Base-by-base conservation (phyloP, 2,329 filamentous ascomycete species). In the Metarhizium humberi region DNA sequence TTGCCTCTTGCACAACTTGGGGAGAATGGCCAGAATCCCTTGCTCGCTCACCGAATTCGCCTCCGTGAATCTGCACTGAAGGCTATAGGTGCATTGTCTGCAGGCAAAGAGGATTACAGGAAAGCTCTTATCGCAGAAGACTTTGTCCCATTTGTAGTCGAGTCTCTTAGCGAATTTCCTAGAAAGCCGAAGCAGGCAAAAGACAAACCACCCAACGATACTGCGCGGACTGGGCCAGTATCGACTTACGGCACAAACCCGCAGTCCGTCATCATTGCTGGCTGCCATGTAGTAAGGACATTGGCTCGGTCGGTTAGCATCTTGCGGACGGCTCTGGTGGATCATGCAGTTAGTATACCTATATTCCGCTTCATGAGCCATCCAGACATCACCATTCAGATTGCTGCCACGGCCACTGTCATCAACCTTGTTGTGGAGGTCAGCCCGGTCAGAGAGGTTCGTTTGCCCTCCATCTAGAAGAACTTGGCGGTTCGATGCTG, bases 381-480 rank as follows among this genome's bases (percentile, higher is more conserved):
- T 68, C 78, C 79, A 6, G 83, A 94, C 61, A 73, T 90, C 36
- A 85, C 92, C 53, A 85, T 97, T 4, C 87, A 92, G 66, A 86
- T 94, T 66, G 90, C 91, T 51, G 90, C 92, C 6, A 95, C 90
- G 0, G 86, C 88, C 40, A 86, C 87, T 6, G 81, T 95, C 43
- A 90, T 86, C 63, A 99, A 99, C 68, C 72, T 99, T 51, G 81
- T 95, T 6, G 77, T 91, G 50, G 90, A 95, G 59, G 89, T 95
- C 63, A 96, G 92, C 66, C 92, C 94, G 1, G 91, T 96, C 83
- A 86, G 90, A 69, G 85, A 90, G 68, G 90, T 92, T 69, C 20
- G 25, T 30, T 14, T 20, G 20, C 25, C 25, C 11, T 6, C 76
- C 18, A 42, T 36, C 10, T 43, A 14, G 25, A 30, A 6, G 18